Percentiles rank a stretch among this genome's conserved stretches.
Conservation (phyloP, 495 filamentous ascomycete genomes). For the Saxispiralis lemnorum region DNA sequence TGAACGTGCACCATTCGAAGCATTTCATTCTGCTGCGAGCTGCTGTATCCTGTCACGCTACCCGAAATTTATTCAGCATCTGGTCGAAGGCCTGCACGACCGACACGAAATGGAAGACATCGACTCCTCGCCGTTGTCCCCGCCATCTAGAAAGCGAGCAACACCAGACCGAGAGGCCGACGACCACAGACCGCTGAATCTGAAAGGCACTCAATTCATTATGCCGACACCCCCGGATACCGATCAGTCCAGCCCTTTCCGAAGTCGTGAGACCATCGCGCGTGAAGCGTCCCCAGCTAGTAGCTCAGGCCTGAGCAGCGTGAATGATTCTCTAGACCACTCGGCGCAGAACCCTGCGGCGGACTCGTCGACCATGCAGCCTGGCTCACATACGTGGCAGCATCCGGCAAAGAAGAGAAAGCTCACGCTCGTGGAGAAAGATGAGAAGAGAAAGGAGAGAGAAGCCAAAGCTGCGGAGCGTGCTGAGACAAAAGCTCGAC, state of each 20-base stretch:
- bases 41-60: too few relatives aligned
- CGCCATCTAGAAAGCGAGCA: constrained; percentile 12
- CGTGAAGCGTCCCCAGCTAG: constrained; percentile 12
- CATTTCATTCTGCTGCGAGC: too few relatives aligned
- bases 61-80: too few relatives aligned
- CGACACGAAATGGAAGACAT: constrained; percentile 8
- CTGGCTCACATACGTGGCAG: not conserved
- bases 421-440: constrained; percentile 26
- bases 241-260: constrained; percentile 12
- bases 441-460: constrained; percentile 33
- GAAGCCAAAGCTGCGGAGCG: constrained; percentile 33
- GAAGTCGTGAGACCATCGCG: not conserved
- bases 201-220: constrained; percentile 70
- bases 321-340: not conserved
- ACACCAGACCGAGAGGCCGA: constrained; percentile 15
- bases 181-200: constrained; percentile 57
- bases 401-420: constrained; percentile 23
- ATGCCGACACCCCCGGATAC: constrained; percentile 39
- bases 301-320: constrained; percentile 12
- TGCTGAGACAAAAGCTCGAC: constrained; percentile 26
- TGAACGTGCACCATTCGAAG: too few relatives aligned
- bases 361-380: not conserved
- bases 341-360: not conserved
- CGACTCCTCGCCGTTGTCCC: constrained; percentile 9
- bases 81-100: too few relatives aligned